A percentile compares a stretch with the other conserved stretches of the same genome.
Conservation (phyloP, 208 protist genomes). For the Tetramitus jugosus region DNA sequence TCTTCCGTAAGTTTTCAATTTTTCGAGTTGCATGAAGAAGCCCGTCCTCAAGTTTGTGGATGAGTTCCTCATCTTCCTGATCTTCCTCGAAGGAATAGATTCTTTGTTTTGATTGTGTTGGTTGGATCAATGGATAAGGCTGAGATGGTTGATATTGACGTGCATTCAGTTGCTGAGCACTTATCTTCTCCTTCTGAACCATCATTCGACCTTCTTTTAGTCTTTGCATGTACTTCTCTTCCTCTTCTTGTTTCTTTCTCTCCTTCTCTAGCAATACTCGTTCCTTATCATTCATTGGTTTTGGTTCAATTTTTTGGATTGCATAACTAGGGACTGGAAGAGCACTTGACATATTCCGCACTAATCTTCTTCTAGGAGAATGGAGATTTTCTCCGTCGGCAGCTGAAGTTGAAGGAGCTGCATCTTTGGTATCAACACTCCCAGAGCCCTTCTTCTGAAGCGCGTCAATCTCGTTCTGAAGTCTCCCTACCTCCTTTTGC, state of each 20-base stretch:
- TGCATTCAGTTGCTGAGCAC: background rate
- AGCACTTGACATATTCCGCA: too few species aligned
- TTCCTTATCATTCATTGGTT: background rate
- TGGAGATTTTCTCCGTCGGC: background rate
- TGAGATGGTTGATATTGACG: background rate
- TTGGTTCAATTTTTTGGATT: background rate
- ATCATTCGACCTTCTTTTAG: background rate
- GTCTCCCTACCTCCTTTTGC: background rate
- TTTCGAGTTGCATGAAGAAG: background rate
- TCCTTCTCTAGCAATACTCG: background rate
- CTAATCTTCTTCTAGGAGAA: too few species aligned
- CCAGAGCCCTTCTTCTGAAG: background rate
- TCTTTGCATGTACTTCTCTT: background rate
- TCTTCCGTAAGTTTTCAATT: background rate
- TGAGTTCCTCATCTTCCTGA: background rate
- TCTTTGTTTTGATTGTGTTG: background rate
- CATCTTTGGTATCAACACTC: background rate
- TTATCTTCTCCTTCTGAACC: background rate
- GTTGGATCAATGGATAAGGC: background rate
- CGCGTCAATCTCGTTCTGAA: background rate
- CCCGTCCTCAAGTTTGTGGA: background rate
- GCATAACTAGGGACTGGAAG: too few species aligned
- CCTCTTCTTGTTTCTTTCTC: background rate
- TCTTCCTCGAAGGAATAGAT: background rate
- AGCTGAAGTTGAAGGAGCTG: background rate